Evolutionary conservation across 1,284 basidiomycete genomes (phyloP), one percentile per base, ranked within the genome.

Genomic region (Cutaneotrichosporon mucoides): DNA sequence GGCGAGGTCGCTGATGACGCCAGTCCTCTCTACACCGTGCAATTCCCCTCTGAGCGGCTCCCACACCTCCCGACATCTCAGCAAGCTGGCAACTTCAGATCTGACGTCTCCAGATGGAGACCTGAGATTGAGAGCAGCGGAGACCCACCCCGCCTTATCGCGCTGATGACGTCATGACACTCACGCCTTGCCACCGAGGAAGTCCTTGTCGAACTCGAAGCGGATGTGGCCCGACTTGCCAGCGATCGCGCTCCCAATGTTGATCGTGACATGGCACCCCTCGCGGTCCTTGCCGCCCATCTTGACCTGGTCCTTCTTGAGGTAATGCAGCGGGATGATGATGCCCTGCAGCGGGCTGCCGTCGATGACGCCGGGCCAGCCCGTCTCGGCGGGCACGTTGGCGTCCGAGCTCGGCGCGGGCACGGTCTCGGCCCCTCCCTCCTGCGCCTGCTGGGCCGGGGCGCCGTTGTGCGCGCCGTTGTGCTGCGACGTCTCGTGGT

Each of bases 151-250:
- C 24, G 24, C 24, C 24, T 24, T 24, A 24, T 24, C 24, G 24
- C 24, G 24, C 24, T 24, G 24, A 24, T 24, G 24, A 24, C 24
- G 24, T 24, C 24, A 24, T 40, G 38, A 40, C 2, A 70, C 73
- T 64, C 56, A 75, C 75, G 66, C 73, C 64, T 75, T 76, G 49
- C 68, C 72, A 35, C 73, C 73, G 38, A 76, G 68, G 73, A 71
- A 76, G 57, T 73, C 75, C 56, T 69, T 70, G 67, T 72, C 68
- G 62, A 76, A 76, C 55, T 75, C 73, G 59, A 76, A 72, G 52
- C 66, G 67, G 68, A 76, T 66, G 24, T 56, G 56, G 6, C 75
- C 75, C 0, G 67, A 57, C 60, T 73, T 73, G 43, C 61, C 64
- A 2, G 53, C 47, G 10, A 59, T 43, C 33, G 59, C 61, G 9